Conservation (phyloP, 2,329 filamentous ascomycete species). For the Fusarium palustre region DNA sequence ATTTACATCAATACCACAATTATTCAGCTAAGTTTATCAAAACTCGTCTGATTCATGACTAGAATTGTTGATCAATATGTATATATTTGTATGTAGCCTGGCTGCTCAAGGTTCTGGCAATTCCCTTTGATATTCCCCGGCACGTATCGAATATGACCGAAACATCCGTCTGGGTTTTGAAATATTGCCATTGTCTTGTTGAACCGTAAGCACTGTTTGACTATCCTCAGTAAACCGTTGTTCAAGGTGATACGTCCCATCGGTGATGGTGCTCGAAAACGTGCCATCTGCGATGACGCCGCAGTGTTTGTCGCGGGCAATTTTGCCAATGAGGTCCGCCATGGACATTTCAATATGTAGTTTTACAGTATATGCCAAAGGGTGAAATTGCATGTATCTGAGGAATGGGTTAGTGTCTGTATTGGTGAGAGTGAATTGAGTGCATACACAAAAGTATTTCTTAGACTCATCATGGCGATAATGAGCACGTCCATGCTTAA, state of each 20-base stretch:
- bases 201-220: not conserved
- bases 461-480: slow-evolving; percentile 47
- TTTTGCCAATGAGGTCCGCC: slow-evolving; percentile 62
- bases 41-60: not conserved
- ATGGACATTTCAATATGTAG: slow-evolving; percentile 67
- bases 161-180: slow-evolving; percentile 31
- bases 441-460: slow-evolving; percentile 47
- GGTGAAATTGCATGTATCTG: slow-evolving; percentile 62
- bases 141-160: slow-evolving; percentile 14
- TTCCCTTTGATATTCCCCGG: slow-evolving; percentile 30
- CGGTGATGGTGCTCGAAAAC: slow-evolving; percentile 31
- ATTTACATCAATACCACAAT: slow-evolving; percentile 4
- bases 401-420: not conserved
- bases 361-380: slow-evolving; percentile 65
- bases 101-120: slow-evolving; percentile 11
- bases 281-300: slow-evolving; percentile 36
- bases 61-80: not conserved
- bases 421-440: not conserved
- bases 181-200: not conserved
- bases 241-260: slow-evolving; percentile 26
- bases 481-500: slow-evolving; percentile 47
- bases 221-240: slow-evolving; percentile 2
- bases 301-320: slow-evolving; percentile 45
- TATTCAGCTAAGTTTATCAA: not conserved
- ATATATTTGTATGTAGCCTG: not conserved